Conservation (phyloP, 2,329 filamentous ascomycete species). For the Dactylellina haptotyla region DNA sequence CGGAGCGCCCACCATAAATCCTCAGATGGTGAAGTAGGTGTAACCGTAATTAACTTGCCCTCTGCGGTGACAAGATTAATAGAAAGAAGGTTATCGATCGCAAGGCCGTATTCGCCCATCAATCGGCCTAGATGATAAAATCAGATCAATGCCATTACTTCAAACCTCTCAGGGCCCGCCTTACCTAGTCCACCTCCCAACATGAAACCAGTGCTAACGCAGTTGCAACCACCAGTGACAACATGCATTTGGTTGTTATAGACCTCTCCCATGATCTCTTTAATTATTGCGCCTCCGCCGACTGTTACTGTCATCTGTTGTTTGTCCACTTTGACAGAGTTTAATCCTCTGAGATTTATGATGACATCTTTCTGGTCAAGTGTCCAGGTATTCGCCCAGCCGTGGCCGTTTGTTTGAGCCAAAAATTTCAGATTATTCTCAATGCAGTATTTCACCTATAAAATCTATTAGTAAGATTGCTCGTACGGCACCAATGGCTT, state of each 20-base stretch:
- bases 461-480: too few relatives aligned
- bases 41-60: conserved; percentile 60
- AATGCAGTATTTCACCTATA: conserved; percentile 54
- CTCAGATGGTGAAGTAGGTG: conserved; percentile 53
- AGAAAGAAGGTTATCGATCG: conserved; percentile 63
- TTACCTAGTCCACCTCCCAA: conserved; percentile 47
- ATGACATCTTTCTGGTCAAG: conserved; percentile 46
- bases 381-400: conserved; percentile 49
- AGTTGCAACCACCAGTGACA: conserved; percentile 42
- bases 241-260: conserved; percentile 46
- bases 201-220: conserved; percentile 41
- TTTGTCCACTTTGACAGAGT: conserved; percentile 47
- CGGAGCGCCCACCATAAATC: conserved; percentile 64
- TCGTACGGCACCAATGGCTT: background rate
- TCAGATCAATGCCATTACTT: background rate
- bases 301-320: conserved; percentile 45
- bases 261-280: conserved; percentile 50
- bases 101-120: conserved; percentile 55
- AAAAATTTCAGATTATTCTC: conserved; percentile 37
- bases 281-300: conserved; percentile 54
- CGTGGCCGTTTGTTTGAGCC: conserved; percentile 46
- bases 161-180: background rate
- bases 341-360: conserved; percentile 46
- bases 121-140: conserved; percentile 37
- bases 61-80: conserved; percentile 62